Evolutionary conservation across 192 early-diverging fungal genomes (phyloP), one percentile per base, ranked within the genome.

Genomic region (Umbelopsis sp.): DNA sequence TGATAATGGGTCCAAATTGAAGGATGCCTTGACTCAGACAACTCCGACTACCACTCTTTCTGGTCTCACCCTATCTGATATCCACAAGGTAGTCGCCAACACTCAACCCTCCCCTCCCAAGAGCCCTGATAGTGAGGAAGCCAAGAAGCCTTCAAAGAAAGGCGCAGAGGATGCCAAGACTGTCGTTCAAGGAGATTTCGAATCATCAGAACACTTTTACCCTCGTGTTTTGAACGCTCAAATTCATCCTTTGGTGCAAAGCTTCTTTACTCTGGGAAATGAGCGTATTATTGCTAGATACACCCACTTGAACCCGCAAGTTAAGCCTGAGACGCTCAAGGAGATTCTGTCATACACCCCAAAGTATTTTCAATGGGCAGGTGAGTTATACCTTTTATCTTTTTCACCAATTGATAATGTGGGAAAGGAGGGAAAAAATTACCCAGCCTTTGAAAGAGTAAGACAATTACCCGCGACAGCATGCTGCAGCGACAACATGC

Each of bases 241-340:
- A 72, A 93, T 95, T 48, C 94, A 95, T 74, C 94, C 94, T 9
- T 85, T 94, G 64, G 92, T 95, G 22, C 84, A 90, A 16, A 89
- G 86, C 46, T 95, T 95, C 78, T 91, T 95, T 70, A 84, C 89
- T 2, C 84, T 95, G 25, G 94, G 94, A 37, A 94, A 95, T 74
- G 91, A 94, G 73, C 82, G 94, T n/a, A 95, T 95, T 69, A 85
- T 95, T 50, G 91, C 92, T 0, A 75, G 94, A 46, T 95, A 94
- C 71, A 91, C 89, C 30, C 94, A 95, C 69, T 73, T 95, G 68
- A 94, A 94, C 65, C 94, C 94, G 37, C 90, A 91, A 78, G 91
- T 94, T 64, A 85, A 90, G 46, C 74, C 82, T 35, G 82, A 88
- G 4, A 80, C 75, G 13, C 75, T 95, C 27, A 85, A 82, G 64